Conservation (phyloP, 768 basidiomycete species). For the Tylopilus intermedius region DNA sequence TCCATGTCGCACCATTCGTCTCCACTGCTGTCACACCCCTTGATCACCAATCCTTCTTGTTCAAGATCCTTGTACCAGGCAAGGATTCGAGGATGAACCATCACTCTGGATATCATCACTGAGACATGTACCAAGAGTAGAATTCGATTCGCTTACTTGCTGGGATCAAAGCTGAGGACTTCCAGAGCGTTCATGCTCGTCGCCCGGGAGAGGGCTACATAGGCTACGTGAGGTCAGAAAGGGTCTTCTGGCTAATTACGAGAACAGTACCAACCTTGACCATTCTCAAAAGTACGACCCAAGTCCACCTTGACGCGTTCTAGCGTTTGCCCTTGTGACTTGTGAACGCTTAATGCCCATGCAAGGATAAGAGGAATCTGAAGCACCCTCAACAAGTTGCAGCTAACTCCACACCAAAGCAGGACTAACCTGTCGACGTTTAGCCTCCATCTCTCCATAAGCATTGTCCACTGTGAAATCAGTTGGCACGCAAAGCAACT, state of each 20-base stretch:
- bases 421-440: slow-evolving; percentile 48
- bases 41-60: slow-evolving; percentile 9
- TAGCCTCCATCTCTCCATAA: slow-evolving; percentile 53
- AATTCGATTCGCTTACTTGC: slow-evolving; percentile 40
- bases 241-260: not conserved
- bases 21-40: slow-evolving; percentile 11
- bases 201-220: slow-evolving; percentile 71
- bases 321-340: slow-evolving; percentile 87
- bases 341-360: slow-evolving; percentile 86
- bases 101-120: slow-evolving; percentile 40
- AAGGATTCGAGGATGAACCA: slow-evolving; percentile 59
- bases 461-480: slow-evolving; percentile 65
- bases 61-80: slow-evolving; percentile 45
- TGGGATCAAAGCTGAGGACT: slow-evolving; percentile 56
- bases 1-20: slow-evolving; percentile 32
- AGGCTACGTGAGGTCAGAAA: slow-evolving; percentile 37
- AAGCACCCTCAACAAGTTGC: slow-evolving; percentile 17
- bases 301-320: slow-evolving; percentile 81
- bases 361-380: slow-evolving; percentile 65
- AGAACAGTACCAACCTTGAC: slow-evolving; percentile 49
- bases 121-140: not conserved
- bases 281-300: slow-evolving; percentile 69
- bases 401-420: not conserved
- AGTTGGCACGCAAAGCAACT: slow-evolving; percentile 46
- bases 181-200: slow-evolving; percentile 62